phyloP scores from a whole-genome alignment of 768 basidiomycete species.

The Tephrocybe sp. region DNA sequence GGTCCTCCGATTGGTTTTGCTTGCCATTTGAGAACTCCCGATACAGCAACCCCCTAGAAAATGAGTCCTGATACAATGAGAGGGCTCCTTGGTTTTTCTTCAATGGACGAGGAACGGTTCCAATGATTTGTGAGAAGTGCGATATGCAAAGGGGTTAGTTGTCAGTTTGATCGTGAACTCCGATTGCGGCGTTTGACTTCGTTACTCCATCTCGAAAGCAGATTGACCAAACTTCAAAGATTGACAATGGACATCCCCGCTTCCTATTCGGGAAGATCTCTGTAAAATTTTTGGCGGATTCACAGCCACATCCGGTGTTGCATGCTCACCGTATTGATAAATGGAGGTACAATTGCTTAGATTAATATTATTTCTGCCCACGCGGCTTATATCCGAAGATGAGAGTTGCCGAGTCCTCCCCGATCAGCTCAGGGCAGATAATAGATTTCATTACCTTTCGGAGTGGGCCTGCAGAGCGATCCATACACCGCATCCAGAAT shows the following conservation, averaged over 20 bases:
- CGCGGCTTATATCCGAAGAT: slow-evolving; percentile 7
- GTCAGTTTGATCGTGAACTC: slow-evolving; percentile 12
- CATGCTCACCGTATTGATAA: slow-evolving; percentile 22
- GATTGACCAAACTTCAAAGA: too few relatives aligned
- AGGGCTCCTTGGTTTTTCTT: background rate
- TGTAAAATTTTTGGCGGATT: slow-evolving; percentile 6
- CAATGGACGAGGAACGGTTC: background rate
- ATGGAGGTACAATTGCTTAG: slow-evolving; percentile 19
- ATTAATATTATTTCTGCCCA: slow-evolving; percentile 7
- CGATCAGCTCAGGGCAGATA: slow-evolving; percentile 9
- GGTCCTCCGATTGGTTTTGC: slow-evolving; percentile 19
- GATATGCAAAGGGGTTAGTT: slow-evolving; percentile 6
- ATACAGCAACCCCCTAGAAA: background rate
- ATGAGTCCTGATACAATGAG: background rate
- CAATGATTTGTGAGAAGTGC: background rate
- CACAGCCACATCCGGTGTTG: slow-evolving; percentile 22
- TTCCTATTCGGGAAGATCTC: slow-evolving; percentile 8
- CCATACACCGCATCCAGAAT: too few relatives aligned
- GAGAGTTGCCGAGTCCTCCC: slow-evolving; percentile 20
- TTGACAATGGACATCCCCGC: slow-evolving; percentile 1
- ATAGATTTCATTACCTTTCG: slow-evolving; percentile 6
- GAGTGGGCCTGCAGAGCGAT: background rate
- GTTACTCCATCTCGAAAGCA: slow-evolving; percentile 19
- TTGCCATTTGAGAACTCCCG: background rate
- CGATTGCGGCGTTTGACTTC: slow-evolving; percentile 35